Conservation (phyloP, 2,329 filamentous ascomycete genomes). For the Sclerotinia trifoliorum region DNA sequence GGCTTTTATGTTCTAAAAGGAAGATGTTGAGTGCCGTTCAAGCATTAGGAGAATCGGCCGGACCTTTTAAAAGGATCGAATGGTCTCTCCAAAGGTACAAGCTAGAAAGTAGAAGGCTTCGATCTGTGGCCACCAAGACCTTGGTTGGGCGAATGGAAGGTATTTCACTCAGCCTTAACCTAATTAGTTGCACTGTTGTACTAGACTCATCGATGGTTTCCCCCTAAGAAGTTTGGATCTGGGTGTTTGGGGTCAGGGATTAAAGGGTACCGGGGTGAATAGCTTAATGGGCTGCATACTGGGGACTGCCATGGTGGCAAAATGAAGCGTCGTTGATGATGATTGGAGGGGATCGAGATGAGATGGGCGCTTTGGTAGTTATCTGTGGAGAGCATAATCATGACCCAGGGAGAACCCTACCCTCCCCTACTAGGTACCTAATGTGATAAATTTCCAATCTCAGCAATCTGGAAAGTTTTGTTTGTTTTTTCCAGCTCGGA, state of each 20-base stretch:
- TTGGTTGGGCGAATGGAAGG: conserved; percentile 2
- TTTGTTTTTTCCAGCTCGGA: background rate
- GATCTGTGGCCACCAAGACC: background rate
- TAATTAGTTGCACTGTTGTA: conserved; percentile 7
- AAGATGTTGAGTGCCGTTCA: background rate
- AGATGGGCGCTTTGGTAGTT: background rate
- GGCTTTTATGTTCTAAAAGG: background rate
- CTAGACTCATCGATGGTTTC: conserved; percentile 6
- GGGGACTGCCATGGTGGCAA: conserved; percentile 8
- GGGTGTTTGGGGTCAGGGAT: background rate
- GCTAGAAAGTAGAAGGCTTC: conserved; percentile 10
- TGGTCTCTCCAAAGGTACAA: background rate
- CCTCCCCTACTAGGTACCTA: background rate
- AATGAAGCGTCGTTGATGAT: background rate
- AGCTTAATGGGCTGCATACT: background rate
- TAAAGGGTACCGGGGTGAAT: background rate
- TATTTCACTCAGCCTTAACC: conserved; percentile 21
- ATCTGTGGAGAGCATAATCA: background rate
- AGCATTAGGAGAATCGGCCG: conserved; percentile 12
- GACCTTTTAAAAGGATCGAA: conserved; percentile 7
- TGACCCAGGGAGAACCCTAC: background rate
- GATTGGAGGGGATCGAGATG: background rate
- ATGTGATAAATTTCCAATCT: background rate
- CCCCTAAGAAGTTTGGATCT: background rate
- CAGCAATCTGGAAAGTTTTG: background rate